Base-by-base conservation (phyloP, 1,284 basidiomycete genomes). In the Inonotus obliquus region DNA sequence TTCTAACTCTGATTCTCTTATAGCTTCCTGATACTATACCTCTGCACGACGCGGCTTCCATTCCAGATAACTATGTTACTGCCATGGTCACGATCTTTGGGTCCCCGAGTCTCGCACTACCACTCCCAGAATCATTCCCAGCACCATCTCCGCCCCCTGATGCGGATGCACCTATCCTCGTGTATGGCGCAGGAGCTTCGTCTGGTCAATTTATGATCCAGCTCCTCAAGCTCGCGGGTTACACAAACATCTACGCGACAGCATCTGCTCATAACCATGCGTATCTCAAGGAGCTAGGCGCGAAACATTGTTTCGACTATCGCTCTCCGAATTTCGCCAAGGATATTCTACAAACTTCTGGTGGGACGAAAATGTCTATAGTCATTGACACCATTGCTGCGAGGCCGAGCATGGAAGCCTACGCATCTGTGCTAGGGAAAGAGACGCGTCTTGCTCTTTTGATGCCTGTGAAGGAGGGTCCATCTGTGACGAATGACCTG, bases 141-240 rank as follows among this genome's bases (percentile, higher is more conserved):
- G 67, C 72, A 0, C 55, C 70, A 0, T 57, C 67, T 1, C 59
- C 72, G 1, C 77, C 79, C 13, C 68, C 73, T 21, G 67, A 73
- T 13, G 70, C 74, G 2, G 62, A 69, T 11, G 67, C 67, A 1
- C 75, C 81, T 1, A 79, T 84, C 58, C 73, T 84, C 9, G 71
- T 87, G 25, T 86, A 81, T 63, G 82, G 84, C 57, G 80, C 79
- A 17, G 82, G 84, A 10, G 74, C 83, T 4, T 81, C 80, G n/a
- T 68, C 79, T 0, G 84, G 83, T 3, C 78, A 82, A 62, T 83
- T 81, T 64, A 72, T 76, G 19, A 67, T 85, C 51, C 84, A 85
- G 68, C 73, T 85, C n/a, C 75, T 85, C 52, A 75, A 74, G 51
- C 69, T 78, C 32, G 76, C 81, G 1, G 81, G 82, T 0, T 85